Base-by-base conservation (phyloP, 257 asterid species). In the Osmanthus fragrans region DNA sequence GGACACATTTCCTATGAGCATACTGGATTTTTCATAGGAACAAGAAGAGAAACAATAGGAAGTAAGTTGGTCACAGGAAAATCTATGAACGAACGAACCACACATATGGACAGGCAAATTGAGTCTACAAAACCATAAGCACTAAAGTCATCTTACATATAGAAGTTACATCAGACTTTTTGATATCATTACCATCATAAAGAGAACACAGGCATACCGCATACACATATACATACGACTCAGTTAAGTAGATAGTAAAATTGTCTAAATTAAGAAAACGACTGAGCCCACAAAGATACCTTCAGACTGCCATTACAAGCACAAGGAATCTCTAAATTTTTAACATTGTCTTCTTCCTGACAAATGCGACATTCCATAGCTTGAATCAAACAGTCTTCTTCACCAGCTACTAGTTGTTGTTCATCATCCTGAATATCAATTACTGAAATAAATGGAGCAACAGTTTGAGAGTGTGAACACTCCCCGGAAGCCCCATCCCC, bases 291-390 rank as follows among this genome's bases (percentile, higher is more conserved):
- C 11, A 37, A 36, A 74, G 56, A 2, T 80, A 87, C 90, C 90
- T 87, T 84, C 73, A 82, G 82, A 75, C 88, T 87, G 70, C 90
- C 90, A 76, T 72, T 84, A 77, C 90, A 87, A 68, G 82, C 80
- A 73, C 90, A 87, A 36, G 88, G 90, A 18, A 30, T 42, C 80
- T 87, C 88, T 80, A 84, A 71, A 76, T 80, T 84, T 47, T 82
- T 84, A 4, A 79, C n/a, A 32, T 73, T 73, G 65, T 87, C 90
- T 73, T 87, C 88, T 51, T 87, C 90, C 78, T 87, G 90, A 70
- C 88, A 87, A 73, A 87, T 87, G 74, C 88, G 88, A 54, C 63
- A 51, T 18, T 51, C 63, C 23, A 51, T 4, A 51, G 25, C 63
- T 5, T 54, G 64, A 54, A 51, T 51, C 27, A 54, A 54, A 54